phyloP scores from a whole-genome alignment of 2,329 filamentous ascomycete species.

The Phialophora macrospora region DNA sequence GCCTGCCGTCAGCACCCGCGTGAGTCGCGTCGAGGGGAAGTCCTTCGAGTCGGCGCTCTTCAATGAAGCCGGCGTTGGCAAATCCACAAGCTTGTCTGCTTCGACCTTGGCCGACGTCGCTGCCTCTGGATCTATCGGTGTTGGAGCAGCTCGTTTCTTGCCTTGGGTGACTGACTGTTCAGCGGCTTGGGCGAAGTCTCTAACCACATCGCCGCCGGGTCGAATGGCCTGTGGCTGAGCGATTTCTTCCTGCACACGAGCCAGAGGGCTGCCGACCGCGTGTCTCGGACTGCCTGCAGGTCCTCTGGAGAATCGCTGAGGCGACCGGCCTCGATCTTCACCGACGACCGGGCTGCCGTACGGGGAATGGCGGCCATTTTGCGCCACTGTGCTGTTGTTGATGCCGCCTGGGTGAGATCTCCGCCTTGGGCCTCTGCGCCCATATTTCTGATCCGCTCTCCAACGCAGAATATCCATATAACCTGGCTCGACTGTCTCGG shows the following conservation, averaged over 20 bases:
- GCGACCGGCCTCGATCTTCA: conserved; percentile 56
- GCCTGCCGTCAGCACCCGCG: conserved; percentile 31
- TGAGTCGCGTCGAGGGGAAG: conserved; percentile 35
- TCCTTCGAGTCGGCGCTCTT: conserved; percentile 33
- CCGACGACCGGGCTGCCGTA: conserved; percentile 51
- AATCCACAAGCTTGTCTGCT: conserved; percentile 37
- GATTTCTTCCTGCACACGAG: conserved; percentile 54
- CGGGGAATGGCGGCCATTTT: conserved; percentile 59
- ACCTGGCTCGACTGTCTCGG: conserved; percentile 82
- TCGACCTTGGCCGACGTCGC: conserved; percentile 31
- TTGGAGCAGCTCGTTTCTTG: conserved; percentile 45
- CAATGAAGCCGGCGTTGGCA: conserved; percentile 37
- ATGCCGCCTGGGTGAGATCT: conserved; percentile 56
- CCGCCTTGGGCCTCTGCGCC: conserved; percentile 59
- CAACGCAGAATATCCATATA: conserved; percentile 96
- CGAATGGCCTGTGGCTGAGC: conserved; percentile 42
- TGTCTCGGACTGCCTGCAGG: conserved; percentile 53
- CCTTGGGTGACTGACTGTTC: conserved; percentile 40
- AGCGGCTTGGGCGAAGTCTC: conserved; percentile 42
- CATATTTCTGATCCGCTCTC: conserved; percentile 94
- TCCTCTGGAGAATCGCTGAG: conserved; percentile 53
- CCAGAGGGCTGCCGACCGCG: conserved; percentile 52
- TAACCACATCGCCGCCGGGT: conserved; percentile 45
- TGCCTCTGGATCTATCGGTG: conserved; percentile 42
- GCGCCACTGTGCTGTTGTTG: conserved; percentile 56